Conservation (phyloP, 2,329 filamentous ascomycete species). For the Graphilbum sp. region DNA sequence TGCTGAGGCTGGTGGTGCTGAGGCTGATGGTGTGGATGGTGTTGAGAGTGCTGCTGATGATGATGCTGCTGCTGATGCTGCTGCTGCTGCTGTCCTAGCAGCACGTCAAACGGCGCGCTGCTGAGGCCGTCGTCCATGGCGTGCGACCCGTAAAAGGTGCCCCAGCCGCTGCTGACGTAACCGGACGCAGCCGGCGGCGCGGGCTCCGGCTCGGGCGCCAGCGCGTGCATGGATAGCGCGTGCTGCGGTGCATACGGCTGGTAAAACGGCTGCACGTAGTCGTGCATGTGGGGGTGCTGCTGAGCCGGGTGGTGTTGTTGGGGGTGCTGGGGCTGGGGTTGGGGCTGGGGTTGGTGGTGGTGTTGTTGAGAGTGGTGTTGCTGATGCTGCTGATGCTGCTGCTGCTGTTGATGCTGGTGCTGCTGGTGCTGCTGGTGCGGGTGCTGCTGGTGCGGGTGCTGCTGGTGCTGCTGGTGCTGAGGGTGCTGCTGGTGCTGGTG, state of each 20-base stretch:
- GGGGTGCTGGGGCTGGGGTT: conserved; percentile 2
- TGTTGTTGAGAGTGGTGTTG: background rate
- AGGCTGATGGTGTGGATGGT: background rate
- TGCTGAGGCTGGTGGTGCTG: conserved; percentile 1
- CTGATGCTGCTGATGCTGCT: conserved; percentile 1
- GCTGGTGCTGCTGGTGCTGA: conserved; percentile 1
- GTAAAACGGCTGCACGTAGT: conserved; percentile 2
- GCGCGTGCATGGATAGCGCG: conserved; percentile 1
- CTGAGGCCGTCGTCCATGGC: conserved; percentile 1
- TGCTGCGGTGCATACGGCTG: conserved; percentile 2
- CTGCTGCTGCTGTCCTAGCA: background rate
- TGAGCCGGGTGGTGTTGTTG: background rate
- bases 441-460: conserved; percentile 1
- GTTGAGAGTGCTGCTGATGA: background rate
- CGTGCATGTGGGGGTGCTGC: conserved; percentile 2
- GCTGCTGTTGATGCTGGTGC: conserved; percentile 2
- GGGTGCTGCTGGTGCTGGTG: background rate
- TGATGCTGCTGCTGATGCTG: conserved; percentile 1
- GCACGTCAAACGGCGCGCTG: conserved; percentile 3
- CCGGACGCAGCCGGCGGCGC: background rate
- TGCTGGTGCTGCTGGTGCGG: background rate
- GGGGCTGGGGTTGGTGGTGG: background rate
- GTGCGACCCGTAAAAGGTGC: conserved; percentile 4
- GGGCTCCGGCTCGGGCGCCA: background rate
- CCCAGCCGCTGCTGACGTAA: conserved; percentile 5